A percentile compares a stretch with the other conserved stretches of the same genome.
Conservation (phyloP, 2,329 filamentous ascomycete genomes). For the Endoconidiophora polonica region DNA sequence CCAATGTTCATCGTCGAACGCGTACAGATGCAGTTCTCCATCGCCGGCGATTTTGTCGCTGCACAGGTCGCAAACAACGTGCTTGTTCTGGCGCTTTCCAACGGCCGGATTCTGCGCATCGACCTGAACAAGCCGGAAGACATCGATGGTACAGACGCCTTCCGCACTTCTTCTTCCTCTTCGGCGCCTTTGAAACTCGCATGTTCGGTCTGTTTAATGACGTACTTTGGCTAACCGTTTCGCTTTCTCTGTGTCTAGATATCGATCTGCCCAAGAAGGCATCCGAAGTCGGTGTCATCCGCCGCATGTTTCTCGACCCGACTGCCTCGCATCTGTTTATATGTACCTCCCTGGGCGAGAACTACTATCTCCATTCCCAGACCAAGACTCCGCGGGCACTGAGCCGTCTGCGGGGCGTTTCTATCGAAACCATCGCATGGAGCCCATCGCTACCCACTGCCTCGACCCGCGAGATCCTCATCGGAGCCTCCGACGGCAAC, state of each 20-base stretch:
- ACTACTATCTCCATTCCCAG: slow-evolving; percentile 95
- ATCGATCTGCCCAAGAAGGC: slow-evolving; percentile 92
- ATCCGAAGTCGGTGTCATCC: slow-evolving; percentile 79
- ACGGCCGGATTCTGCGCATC: slow-evolving; percentile 81
- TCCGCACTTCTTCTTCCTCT: background rate
- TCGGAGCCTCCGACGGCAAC: slow-evolving; percentile 85
- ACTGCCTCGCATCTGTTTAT: slow-evolving; percentile 89
- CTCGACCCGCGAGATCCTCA: slow-evolving; percentile 81
- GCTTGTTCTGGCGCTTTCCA: slow-evolving; percentile 77
- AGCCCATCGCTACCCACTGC: slow-evolving; percentile 84
- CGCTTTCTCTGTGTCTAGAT: slow-evolving; percentile 34
- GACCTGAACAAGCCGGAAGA: slow-evolving; percentile 87
- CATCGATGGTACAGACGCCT: slow-evolving; percentile 56
- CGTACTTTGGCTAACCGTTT: background rate
- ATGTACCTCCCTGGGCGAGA: slow-evolving; percentile 80
- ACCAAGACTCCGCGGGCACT: slow-evolving; percentile 74
- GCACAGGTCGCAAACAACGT: slow-evolving; percentile 97
- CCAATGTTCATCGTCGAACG: slow-evolving; percentile 91
- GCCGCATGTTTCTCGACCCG: slow-evolving; percentile 92
- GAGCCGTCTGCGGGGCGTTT: slow-evolving; percentile 66
- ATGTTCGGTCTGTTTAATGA: background rate
- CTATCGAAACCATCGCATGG: slow-evolving; percentile 85
- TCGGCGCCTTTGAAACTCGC: background rate
- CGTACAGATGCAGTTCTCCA: slow-evolving; percentile 84
- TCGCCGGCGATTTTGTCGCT: slow-evolving; percentile 89